Conservation (phyloP, 768 basidiomycete species). For the Russula virescens region DNA sequence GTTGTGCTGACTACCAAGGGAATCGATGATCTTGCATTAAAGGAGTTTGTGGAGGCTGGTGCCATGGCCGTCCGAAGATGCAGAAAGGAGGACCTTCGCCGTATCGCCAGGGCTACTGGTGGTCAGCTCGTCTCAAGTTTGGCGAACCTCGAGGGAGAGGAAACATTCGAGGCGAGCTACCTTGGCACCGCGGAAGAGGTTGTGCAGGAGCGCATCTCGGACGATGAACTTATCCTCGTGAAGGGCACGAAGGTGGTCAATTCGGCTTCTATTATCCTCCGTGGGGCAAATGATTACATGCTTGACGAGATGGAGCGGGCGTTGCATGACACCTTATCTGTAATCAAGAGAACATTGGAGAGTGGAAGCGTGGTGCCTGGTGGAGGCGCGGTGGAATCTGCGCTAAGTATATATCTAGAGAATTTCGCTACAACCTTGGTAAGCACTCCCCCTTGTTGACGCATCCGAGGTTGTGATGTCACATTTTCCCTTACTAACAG, state of each 20-base stretch:
- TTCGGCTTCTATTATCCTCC: slow-evolving; percentile 86
- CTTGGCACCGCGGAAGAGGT: slow-evolving; percentile 95
- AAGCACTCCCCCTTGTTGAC: slow-evolving; percentile 30
- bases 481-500: slow-evolving; percentile 37
- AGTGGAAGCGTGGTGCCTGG: slow-evolving; percentile 95
- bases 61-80: slow-evolving; percentile 98
- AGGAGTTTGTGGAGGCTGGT: slow-evolving; percentile 98
- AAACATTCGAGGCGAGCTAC: slow-evolving; percentile 89
- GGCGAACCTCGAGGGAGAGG: slow-evolving; percentile 95
- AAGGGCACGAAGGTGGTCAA: slow-evolving; percentile 97
- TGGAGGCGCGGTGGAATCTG: slow-evolving; percentile 95
- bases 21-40: slow-evolving; percentile 95
- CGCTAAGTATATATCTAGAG: slow-evolving; percentile 94
- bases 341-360: slow-evolving; percentile 96
- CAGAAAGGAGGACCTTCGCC: slow-evolving; percentile 93
- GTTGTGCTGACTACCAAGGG: slow-evolving; percentile 97
- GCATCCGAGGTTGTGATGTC: neutral
- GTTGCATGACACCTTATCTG: slow-evolving; percentile 87
- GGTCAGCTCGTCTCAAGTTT: slow-evolving; percentile 89
- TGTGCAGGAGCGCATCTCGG: slow-evolving; percentile 93
- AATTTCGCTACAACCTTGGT: slow-evolving; percentile 98
- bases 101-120: slow-evolving; percentile 96
- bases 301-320: slow-evolving; percentile 99
- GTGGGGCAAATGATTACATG: slow-evolving; percentile 99
- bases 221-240: slow-evolving; percentile 94